phyloP scores from a whole-genome alignment of 2,329 filamentous ascomycete species.

The Hymenoscyphus albidus region DNA sequence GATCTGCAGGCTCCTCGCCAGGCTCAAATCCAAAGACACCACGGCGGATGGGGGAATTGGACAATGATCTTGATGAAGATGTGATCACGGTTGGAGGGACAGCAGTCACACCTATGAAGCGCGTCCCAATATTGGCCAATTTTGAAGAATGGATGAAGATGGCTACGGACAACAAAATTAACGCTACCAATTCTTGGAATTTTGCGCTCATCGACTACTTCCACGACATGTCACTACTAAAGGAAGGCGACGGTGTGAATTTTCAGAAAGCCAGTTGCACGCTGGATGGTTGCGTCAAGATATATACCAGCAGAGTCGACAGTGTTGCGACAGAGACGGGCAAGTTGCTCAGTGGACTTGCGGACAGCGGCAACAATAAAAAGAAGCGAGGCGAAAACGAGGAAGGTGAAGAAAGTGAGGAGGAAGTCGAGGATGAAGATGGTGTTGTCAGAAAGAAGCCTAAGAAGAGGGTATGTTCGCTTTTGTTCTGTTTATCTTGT shows the following conservation, averaged over 20 bases:
- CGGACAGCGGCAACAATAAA: slow-evolving; percentile 73
- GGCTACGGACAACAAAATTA: slow-evolving; percentile 99
- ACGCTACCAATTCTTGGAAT: slow-evolving; percentile 97
- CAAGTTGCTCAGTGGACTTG: slow-evolving; percentile 87
- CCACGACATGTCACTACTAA: slow-evolving; percentile 95
- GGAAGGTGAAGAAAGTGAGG: slow-evolving; percentile 61
- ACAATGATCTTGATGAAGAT: slow-evolving; percentile 50
- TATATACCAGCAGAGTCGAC: slow-evolving; percentile 97
- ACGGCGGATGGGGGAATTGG: slow-evolving; percentile 37
- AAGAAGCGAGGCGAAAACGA: slow-evolving; percentile 67
- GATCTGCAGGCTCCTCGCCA: slow-evolving; percentile 54
- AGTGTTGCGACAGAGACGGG: slow-evolving; percentile 97
- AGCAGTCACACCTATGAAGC: slow-evolving; percentile 91
- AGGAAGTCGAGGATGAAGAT: slow-evolving; percentile 56
- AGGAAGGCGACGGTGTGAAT: slow-evolving; percentile 95
- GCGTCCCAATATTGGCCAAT: slow-evolving; percentile 91
- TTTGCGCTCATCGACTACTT: slow-evolving; percentile 99
- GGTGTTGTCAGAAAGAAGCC: slow-evolving; percentile 54
- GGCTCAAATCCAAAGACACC: slow-evolving; percentile 56
- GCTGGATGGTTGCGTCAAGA: slow-evolving; percentile 96
- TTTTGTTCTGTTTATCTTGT: background rate
- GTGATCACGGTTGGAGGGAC: slow-evolving; percentile 65
- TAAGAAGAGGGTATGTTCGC: slow-evolving; percentile 66
- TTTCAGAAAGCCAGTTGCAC: slow-evolving; percentile 99
- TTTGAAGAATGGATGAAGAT: slow-evolving; percentile 99